These are phyloP conservation scores for Pyrenophora graminea DNA, from an alignment of 2,329 filamentous ascomycete genomes.

Conservation along the genomic window DNA sequence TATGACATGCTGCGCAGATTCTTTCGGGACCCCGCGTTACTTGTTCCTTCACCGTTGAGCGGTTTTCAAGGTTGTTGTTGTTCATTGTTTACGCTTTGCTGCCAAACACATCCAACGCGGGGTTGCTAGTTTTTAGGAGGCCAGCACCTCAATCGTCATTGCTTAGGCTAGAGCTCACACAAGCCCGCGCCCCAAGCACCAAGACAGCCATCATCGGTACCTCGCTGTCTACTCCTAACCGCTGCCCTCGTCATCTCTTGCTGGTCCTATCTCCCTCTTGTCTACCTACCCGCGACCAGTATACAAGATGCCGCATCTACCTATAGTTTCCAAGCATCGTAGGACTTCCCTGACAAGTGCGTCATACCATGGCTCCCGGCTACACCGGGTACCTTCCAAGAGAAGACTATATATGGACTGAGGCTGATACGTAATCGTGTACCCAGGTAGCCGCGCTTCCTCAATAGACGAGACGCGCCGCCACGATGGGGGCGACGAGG, in stretches of 20 bases:
- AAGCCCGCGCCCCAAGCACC: constrained; percentile 20
- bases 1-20: constrained; percentile 1
- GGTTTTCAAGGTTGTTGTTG: too few relatives aligned
- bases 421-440: constrained; percentile 23
- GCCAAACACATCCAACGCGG: constrained; percentile 18
- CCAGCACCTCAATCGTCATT: constrained; percentile 29
- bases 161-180: constrained; percentile 23
- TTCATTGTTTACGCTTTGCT: constrained; percentile 11
- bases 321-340: constrained; percentile 29
- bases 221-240: constrained; percentile 11
- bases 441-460: constrained; percentile 48
- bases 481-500: constrained; percentile 43
- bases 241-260: background rate
- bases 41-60: background rate
- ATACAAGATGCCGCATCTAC: constrained; percentile 45
- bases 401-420: background rate
- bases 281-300: background rate
- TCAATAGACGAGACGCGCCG: constrained; percentile 46
- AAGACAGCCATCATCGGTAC: constrained; percentile 17
- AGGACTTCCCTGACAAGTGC: constrained; percentile 36
- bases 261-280: background rate
- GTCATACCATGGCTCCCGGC: constrained; percentile 20
- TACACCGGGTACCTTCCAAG: constrained; percentile 10
- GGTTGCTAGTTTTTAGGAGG: constrained; percentile 28
- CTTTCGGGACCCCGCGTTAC: background rate